phyloP scores from a whole-genome alignment of 805 yeast species.

The Kodamaea lidongshanica region DNA sequence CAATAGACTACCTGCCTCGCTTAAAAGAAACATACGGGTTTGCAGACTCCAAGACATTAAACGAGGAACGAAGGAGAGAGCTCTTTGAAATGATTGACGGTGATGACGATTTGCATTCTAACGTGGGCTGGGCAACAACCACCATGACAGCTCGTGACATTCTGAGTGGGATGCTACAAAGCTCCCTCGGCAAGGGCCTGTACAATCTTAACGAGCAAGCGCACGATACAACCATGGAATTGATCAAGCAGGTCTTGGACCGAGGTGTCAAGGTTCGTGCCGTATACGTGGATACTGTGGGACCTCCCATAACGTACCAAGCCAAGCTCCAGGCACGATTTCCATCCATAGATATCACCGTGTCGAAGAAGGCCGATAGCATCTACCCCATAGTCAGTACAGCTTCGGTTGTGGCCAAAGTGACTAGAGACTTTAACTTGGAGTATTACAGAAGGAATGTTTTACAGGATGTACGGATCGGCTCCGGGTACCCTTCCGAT shows the following conservation, averaged over 20 bases:
- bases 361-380: constrained; percentile 93
- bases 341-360: constrained; percentile 68
- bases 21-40: constrained; percentile 62
- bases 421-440: constrained; percentile 74
- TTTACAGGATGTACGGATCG: constrained; percentile 42
- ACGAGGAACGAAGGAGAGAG: constrained; percentile 60
- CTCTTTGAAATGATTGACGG: constrained; percentile 50
- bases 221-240: constrained; percentile 82
- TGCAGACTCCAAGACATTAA: constrained; percentile 87
- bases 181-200: constrained; percentile 42
- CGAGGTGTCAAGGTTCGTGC: constrained; percentile 60
- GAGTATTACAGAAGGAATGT: constrained; percentile 24
- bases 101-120: constrained; percentile 38
- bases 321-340: constrained; percentile 63
- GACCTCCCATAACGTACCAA: constrained; percentile 85
- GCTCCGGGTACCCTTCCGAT: constrained; percentile 95
- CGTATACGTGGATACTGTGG: constrained; percentile 91
- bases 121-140: constrained; percentile 85
- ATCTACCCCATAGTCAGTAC: constrained; percentile 87
- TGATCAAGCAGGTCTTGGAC: constrained; percentile 61
- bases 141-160: constrained; percentile 84
- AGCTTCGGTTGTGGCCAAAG: constrained; percentile 94
- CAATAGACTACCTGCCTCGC: constrained; percentile 42
- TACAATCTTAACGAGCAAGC: constrained; percentile 92
- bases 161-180: constrained; percentile 77